phyloP scores from a whole-genome alignment of 176 grass and related monocot species.

The Oryza glaberrima region DNA sequence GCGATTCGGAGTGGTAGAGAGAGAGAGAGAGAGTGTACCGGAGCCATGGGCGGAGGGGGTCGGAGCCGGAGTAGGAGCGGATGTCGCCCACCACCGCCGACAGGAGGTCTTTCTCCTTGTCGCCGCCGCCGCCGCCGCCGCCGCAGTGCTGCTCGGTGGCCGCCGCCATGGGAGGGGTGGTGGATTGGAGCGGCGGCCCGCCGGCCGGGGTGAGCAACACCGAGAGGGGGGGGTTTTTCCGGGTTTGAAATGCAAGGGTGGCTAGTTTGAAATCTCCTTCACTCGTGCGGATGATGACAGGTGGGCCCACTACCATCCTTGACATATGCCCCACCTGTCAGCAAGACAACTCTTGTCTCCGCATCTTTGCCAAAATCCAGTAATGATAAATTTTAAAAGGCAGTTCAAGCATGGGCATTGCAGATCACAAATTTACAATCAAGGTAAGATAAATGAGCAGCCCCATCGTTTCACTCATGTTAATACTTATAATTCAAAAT shows the following conservation, averaged over 20 bases:
- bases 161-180: conserved; percentile 57
- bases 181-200: not conserved
- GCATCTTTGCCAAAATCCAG: no score
- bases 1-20: not conserved
- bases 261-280: not conserved
- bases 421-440: no score
- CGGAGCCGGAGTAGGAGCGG: conserved; percentile 64
- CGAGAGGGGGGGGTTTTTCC: not conserved
- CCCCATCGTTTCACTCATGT: no score
- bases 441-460: no score
- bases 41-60: conserved; percentile 89
- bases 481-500: no score
- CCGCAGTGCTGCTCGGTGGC: not conserved
- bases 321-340: not conserved
- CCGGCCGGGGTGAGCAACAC: not conserved
- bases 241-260: conserved; percentile 4
- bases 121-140: not conserved
- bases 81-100: conserved; percentile 68
- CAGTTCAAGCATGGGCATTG: no score
- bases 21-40: not conserved
- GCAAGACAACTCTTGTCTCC: not conserved
- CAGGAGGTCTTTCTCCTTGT: conserved; percentile 60
- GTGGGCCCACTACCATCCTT: not conserved
- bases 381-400: no score
- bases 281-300: not conserved